Base-by-base conservation (phyloP, 2,329 filamentous ascomycete genomes). In the Helicocarpus griseus region DNA sequence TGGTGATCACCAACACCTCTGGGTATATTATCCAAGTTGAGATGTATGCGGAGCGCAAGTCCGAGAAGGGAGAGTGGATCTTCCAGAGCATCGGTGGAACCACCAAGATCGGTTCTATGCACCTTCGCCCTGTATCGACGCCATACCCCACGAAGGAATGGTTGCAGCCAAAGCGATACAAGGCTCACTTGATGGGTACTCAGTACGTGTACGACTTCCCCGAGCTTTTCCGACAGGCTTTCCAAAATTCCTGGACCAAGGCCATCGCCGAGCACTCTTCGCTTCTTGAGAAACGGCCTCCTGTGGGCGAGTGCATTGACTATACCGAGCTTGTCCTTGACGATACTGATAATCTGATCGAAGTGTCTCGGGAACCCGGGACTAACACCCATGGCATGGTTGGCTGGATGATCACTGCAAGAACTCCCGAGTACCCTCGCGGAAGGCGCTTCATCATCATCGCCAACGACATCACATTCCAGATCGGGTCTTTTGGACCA, bases 131-230 rank as follows among this genome's bases (percentile, higher is more conserved):
- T 4, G 90, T 97, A 58, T 87, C 83, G 41, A 90, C 89, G 3
- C 89, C 93, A 21, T 98, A 98, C 72, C 86, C 91, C 35, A 96
- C 91, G 65, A 98, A 98, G 83, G 94, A 96, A 72, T 95, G 90
- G 78, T 80, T 98, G 55, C 93, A 98, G 75, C 93, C 93, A 56
- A 97, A 97, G 83, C 84, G 93, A 62, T 97, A 98, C 83, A 96
- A 95, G 85, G 93, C 93, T 60, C 93, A 98, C 69, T 77, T 97
- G 56, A 96, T 98, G 90, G 93, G 93, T 58, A 98, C 93, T 26
- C 93, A 98, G 73, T 98, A 96, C 68, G 93, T 97, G 50, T 98
- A 98, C 69, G 93, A 98, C 72, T 98, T 98, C 85, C 93, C 93
- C 28, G 93, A 98, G 78, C 83, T 98, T 46, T 98, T 98, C 86